A percentile compares a stretch with the other conserved stretches of the same genome.
These are phyloP conservation scores for Purpureocillium lavendulum DNA, from an alignment of 2,329 filamentous ascomycete species.

Conservation along the genomic window DNA sequence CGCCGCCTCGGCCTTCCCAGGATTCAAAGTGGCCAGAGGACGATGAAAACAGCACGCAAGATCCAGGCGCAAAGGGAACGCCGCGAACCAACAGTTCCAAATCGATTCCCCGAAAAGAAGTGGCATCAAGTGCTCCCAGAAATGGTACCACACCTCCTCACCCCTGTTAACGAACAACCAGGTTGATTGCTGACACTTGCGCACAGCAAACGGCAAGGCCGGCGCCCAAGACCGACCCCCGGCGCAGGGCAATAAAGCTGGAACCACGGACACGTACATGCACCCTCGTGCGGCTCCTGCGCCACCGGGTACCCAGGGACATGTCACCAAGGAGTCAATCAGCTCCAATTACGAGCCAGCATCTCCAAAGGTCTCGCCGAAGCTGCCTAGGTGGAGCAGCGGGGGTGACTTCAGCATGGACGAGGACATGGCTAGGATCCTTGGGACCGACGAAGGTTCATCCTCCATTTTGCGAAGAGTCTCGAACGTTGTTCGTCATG, in stretches of 20 bases:
- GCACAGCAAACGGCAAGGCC: constrained; percentile 17
- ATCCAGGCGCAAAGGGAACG: constrained; percentile 29
- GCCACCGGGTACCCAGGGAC: constrained; percentile 32
- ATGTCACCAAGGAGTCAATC: constrained; percentile 38
- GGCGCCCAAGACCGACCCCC: constrained; percentile 13
- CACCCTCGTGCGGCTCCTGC: constrained; percentile 47
- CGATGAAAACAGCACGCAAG: constrained; percentile 35
- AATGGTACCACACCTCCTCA: constrained; percentile 26
- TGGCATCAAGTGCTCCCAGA: constrained; percentile 29
- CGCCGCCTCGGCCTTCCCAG: constrained; percentile 44
- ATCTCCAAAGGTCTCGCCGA: constrained; percentile 51
- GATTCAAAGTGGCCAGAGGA: constrained; percentile 52
- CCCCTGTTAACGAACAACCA: not conserved
- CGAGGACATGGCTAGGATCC: constrained; percentile 86
- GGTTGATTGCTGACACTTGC: not conserved
- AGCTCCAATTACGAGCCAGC: constrained; percentile 29
- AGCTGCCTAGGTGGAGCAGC: constrained; percentile 64
- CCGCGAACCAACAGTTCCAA: constrained; percentile 34
- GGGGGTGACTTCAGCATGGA: constrained; percentile 90
- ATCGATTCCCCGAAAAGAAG: constrained; percentile 57
- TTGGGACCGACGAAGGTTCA: constrained; percentile 67
- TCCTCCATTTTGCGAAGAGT: constrained; percentile 80
- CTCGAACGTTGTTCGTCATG: constrained; percentile 89
- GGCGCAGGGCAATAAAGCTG: constrained; percentile 13
- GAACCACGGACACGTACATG: constrained; percentile 43